Conservation (phyloP, 768 basidiomycete genomes). For the Rossbeevera mucosa region DNA sequence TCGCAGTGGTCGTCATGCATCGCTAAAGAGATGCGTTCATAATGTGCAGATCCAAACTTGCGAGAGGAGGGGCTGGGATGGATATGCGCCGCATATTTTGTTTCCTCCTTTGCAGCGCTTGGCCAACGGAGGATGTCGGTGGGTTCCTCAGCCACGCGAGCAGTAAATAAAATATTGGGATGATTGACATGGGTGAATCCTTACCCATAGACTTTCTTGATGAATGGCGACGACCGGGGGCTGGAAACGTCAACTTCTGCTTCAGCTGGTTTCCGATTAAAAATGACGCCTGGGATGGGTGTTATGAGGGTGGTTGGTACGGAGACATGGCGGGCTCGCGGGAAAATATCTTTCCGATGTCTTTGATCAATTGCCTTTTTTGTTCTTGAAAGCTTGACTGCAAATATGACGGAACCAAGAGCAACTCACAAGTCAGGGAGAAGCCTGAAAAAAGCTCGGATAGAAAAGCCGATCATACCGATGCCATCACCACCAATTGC, state of each 20-base stretch:
- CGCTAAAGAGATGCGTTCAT: background rate
- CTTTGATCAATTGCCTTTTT: too few relatives aligned
- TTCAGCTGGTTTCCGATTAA: background rate
- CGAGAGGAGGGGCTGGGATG: background rate
- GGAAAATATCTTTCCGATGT: too few relatives aligned
- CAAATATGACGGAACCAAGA: conserved; percentile 14
- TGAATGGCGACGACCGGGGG: background rate
- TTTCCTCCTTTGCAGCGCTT: conserved; percentile 1
- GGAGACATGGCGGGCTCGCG: too few relatives aligned
- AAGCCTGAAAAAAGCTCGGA: conserved; percentile 22
- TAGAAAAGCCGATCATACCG: conserved; percentile 11
- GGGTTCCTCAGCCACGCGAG: conserved; percentile 23
- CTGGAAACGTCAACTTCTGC: background rate
- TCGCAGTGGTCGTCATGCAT: background rate
- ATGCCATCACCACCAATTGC: background rate
- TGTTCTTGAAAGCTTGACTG: background rate
- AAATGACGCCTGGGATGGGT: conserved; percentile 14
- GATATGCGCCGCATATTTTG: background rate
- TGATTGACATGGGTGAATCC: background rate
- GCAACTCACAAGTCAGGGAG: conserved; percentile 19
- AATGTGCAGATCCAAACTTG: conserved; percentile 5
- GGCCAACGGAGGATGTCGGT: conserved; percentile 9
- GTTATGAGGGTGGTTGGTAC: conserved; percentile 23
- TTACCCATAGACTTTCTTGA: conserved; percentile 28
- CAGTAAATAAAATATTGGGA: background rate